A percentile compares a stretch with the other conserved stretches of the same genome.
Evolutionary conservation across 495 filamentous ascomycete species (phyloP).

Genomic region (Extremus antarcticus): DNA sequence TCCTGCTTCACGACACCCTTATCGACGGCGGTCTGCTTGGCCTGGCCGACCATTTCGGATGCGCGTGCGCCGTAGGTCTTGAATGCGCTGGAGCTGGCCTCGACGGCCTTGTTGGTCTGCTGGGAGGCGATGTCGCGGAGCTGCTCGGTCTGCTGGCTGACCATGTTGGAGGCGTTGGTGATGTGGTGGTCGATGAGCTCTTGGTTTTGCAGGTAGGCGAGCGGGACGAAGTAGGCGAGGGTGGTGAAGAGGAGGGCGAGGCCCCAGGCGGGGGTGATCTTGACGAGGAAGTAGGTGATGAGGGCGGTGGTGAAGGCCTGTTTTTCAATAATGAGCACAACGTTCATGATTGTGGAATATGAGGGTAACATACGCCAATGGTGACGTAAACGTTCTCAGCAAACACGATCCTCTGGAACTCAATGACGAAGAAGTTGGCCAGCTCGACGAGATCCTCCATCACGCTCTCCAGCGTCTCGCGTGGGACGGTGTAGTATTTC

Average conservation of each 20-base stretch:
- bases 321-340: conserved; percentile 14
- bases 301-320: conserved; percentile 73
- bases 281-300: conserved; percentile 85
- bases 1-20: conserved; percentile 13
- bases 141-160: conserved; percentile 73
- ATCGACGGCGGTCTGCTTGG: conserved; percentile 17
- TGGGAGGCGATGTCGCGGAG: conserved; percentile 68
- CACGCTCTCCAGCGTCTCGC: conserved; percentile 67
- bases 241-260: conserved; percentile 67
- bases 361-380: conserved; percentile 53
- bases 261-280: conserved; percentile 88
- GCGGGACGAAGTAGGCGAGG: conserved; percentile 70
- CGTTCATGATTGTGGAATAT: not conserved
- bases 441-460: conserved; percentile 84
- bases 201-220: conserved; percentile 86
- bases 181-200: conserved; percentile 86
- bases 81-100: conserved; percentile 67
- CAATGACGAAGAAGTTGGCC: conserved; percentile 93
- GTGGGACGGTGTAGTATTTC: conserved; percentile 84
- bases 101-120: conserved; percentile 66
- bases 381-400: conserved; percentile 84
- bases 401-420: conserved; percentile 88
- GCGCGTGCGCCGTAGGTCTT: conserved; percentile 79
- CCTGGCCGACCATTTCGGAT: conserved; percentile 52
- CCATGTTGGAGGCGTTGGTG: conserved; percentile 53